These are phyloP conservation scores for Barnettozyma sucrosica DNA, from an alignment of 805 yeast genomes.

Conservation along the genomic window DNA sequence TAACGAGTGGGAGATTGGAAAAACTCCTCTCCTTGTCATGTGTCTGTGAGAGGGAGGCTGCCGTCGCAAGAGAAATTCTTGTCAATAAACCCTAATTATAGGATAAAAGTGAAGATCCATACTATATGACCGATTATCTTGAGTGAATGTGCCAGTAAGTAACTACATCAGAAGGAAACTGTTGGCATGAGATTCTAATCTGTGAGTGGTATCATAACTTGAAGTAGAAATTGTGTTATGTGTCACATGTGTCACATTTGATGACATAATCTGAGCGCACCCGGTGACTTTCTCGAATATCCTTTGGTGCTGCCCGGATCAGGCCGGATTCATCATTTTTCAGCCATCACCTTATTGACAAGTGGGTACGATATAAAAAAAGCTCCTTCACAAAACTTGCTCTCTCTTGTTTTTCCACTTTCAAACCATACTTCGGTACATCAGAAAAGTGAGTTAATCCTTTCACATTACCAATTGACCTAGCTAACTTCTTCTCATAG, in stretches of 20 bases:
- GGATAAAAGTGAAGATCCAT: background rate
- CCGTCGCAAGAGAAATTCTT: background rate
- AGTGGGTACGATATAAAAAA: background rate
- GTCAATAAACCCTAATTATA: background rate
- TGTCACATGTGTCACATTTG: background rate
- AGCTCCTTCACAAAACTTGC: background rate
- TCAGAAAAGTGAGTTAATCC: slow-evolving; percentile 3
- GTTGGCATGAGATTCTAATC: too few relatives aligned
- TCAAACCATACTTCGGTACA: background rate
- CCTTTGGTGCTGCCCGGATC: slow-evolving; percentile 5
- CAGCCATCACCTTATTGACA: slow-evolving; percentile 5
- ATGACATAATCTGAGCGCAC: background rate
- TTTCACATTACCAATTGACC: background rate
- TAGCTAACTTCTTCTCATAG: background rate
- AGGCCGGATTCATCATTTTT: slow-evolving; percentile 1
- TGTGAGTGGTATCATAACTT: too few relatives aligned
- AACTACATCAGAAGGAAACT: background rate
- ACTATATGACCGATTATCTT: background rate
- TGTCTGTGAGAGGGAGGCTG: background rate
- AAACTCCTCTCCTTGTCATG: background rate
- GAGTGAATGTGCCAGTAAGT: too few relatives aligned
- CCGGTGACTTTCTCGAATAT: background rate
- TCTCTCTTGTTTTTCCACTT: background rate
- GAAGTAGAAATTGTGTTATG: background rate
- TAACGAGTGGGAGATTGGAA: background rate